Evolutionary conservation across 108 stramenopile genomes (phyloP), one percentile per base, ranked within the genome.

Genomic region (Pseudonitzschia multistriata): DNA sequence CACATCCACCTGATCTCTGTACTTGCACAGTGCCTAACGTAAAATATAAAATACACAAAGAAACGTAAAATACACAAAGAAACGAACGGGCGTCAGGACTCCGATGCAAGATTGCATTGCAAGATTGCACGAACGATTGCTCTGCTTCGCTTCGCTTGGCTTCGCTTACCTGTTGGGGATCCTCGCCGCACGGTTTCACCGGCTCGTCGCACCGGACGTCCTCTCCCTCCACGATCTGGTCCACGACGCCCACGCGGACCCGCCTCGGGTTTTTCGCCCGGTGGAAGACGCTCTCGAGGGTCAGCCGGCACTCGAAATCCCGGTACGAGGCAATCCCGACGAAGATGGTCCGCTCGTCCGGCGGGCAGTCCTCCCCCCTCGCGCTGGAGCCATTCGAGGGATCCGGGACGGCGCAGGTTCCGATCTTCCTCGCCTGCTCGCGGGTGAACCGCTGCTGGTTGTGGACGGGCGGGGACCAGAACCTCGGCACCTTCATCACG

Each of bases 271-370:
- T 61, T 55, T 76, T 68, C 24, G 89, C 87, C 28, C 88, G 52
- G 5, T 62, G 48, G 57, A 90, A 93, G n/a, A 84, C 84, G 19
- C 75, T 79, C 25, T 82, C 85, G 30, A 91, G 83, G 17, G 92
- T 90, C 36, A 74, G 70, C 5, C 89, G 77, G 67, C 92, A 93
- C 70, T 93, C 80, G 66, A 70, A 90, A 69, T 93, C 89, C 49
- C 92, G 68, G 66, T 91, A 93, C 37, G 86, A 87, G 2, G 88
- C 89, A 81, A 93, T 89, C 19, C 78, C 88, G 13, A 93, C 83
- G 71, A 77, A 91, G 55, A 93, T 88, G 3, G 92, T 93, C 24
- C 92, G 77, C 33, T 90, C 71, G 27, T 75, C 49, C 2, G 67
- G 1, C 7, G 92, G 92, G 79, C 92, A 90, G 7, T 64, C 67